phyloP scores from a whole-genome alignment of 768 basidiomycete genomes.

The Russula compacta region DNA sequence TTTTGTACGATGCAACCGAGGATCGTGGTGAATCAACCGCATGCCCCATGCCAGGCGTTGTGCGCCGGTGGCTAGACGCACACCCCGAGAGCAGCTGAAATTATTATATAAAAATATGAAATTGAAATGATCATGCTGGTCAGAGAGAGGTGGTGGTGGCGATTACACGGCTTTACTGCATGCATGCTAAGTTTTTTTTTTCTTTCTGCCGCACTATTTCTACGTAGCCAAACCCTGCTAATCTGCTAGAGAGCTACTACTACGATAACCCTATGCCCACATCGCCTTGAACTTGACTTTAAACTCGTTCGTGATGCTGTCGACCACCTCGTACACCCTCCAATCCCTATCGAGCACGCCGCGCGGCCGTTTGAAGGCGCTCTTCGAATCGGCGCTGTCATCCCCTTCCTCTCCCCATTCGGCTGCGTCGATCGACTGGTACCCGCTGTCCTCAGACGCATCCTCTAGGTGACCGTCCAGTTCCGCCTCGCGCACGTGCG shows the following conservation, averaged over 20 bases:
- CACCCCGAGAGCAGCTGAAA: conserved; percentile 29
- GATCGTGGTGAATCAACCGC: conserved; percentile 44
- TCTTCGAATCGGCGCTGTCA: conserved; percentile 16
- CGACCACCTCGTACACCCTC: conserved; percentile 45
- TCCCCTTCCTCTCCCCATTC: conserved; percentile 24
- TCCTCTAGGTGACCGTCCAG: conserved; percentile 18
- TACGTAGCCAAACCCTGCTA: too few species aligned
- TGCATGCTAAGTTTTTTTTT: background rate
- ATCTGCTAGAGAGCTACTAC: background rate
- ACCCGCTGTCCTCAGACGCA: conserved; percentile 29
- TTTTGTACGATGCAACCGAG: conserved; percentile 41
- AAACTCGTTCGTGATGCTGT: conserved; percentile 39
- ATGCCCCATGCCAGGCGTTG: conserved; percentile 46
- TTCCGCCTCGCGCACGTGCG: conserved; percentile 6
- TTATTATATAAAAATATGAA: background rate
- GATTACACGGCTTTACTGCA: background rate
- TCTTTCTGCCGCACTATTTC: too few species aligned
- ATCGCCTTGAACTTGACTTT: conserved; percentile 51
- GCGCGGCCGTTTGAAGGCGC: conserved; percentile 27
- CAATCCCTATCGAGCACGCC: conserved; percentile 41
- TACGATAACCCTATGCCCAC: conserved; percentile 30
- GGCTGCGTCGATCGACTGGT: conserved; percentile 25
- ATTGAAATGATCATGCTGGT: background rate
- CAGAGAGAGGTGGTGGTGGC: too few species aligned
- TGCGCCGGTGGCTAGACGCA: conserved; percentile 51